Evolutionary conservation across 441 rosid species (phyloP), one percentile per base, ranked within the genome.

Genomic region (Populus hybrid): DNA sequence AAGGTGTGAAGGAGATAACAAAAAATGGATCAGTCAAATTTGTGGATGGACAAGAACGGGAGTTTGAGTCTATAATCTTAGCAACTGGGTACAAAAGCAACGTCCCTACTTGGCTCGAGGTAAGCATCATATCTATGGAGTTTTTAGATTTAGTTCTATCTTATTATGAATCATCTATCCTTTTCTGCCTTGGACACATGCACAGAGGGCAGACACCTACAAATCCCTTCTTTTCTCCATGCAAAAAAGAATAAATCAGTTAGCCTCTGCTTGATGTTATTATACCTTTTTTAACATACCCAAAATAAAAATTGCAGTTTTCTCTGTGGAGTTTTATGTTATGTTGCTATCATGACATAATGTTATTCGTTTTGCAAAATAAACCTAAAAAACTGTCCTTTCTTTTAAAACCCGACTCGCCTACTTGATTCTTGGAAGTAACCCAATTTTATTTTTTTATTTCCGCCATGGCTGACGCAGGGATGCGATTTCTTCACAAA

Each of bases 11-110:
- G 70, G 97, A 93, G 85, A 85, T 95, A 82, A 92, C 94, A 42
- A 85, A 69, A 73, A 86, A 74, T 16, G 98, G 97, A 24, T 24
- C 24, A 63, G 97, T 85, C 4, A 95, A 83, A 77, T 95, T 95
- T 75, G 4, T 88, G 78, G 89, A 95, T 80, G 97, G 95, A 68
- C 88, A 88, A 85, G 97, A 95, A 73, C 75, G 78, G 80, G 88
- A 88, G 81, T 86, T 93, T 73, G 97, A 92, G 82, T 82, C 98
- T 9, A 88, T 95, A 82, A 87, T 95, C 72, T 79, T 95, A 68
- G 99, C 99, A 69, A 95, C 99, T 35, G 99, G 98, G 9, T 95
- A 92, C 78, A 91, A 85, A 82, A 95, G 97, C 81, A 95, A 88
- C 24, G 97, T 95, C 21, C 94, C 97, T 63, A 74, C 80, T 78